phyloP scores from a whole-genome alignment of 768 basidiomycete species.

The Xerocomus spinulosus region DNA sequence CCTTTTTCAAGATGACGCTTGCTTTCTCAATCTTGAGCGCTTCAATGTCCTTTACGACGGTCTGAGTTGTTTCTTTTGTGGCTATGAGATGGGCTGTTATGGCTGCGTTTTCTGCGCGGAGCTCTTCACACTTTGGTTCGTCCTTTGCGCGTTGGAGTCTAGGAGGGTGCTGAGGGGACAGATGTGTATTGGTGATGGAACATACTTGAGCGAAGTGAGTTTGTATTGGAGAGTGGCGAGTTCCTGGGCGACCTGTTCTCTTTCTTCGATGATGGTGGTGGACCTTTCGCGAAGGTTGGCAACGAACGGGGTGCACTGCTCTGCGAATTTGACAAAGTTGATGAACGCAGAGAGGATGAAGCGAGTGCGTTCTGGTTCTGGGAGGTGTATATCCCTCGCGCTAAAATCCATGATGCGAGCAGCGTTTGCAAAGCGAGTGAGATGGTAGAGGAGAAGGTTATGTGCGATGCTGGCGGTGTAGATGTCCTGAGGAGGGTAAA shows the following conservation, averaged over 20 bases:
- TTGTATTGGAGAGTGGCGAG: slow-evolving; percentile 47
- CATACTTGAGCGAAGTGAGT: slow-evolving; percentile 55
- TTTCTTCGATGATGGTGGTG: slow-evolving; percentile 51
- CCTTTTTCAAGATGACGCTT: slow-evolving; percentile 60
- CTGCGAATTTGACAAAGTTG: slow-evolving; percentile 89
- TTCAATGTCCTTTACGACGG: slow-evolving; percentile 61
- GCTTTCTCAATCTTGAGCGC: slow-evolving; percentile 69
- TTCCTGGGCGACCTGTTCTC: slow-evolving; percentile 52
- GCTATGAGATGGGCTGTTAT: slow-evolving; percentile 63
- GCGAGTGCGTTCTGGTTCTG: slow-evolving; percentile 71
- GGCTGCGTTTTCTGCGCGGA: slow-evolving; percentile 55
- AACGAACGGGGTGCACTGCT: slow-evolving; percentile 63
- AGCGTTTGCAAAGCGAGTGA: slow-evolving; percentile 70
- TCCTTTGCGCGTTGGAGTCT: slow-evolving; percentile 65
- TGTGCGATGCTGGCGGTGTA: slow-evolving; percentile 54
- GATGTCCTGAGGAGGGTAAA: slow-evolving; percentile 48
- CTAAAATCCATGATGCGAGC: slow-evolving; percentile 76
- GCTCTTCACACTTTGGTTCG: slow-evolving; percentile 59
- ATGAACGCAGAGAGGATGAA: slow-evolving; percentile 81
- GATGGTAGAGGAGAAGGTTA: slow-evolving; percentile 65
- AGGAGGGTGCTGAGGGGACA: background rate
- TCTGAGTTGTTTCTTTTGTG: slow-evolving; percentile 60
- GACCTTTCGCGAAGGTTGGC: slow-evolving; percentile 59
- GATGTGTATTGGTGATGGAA: background rate
- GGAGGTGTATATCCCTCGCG: slow-evolving; percentile 65